Conservation (phyloP, 2,329 filamentous ascomycete species). For the Dactylellina haptotyla region DNA sequence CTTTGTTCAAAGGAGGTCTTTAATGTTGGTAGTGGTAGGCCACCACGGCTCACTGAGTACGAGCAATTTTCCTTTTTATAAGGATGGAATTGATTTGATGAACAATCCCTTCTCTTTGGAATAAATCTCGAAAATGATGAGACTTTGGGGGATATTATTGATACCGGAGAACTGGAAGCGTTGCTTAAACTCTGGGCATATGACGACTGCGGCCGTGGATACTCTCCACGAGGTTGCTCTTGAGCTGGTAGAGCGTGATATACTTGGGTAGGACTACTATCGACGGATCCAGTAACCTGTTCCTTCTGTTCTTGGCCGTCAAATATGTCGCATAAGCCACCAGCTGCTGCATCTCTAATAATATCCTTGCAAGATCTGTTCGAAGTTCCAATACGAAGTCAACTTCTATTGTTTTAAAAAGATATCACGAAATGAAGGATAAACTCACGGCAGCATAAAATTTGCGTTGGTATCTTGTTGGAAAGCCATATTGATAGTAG, state of each 20-base stretch:
- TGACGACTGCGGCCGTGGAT: constrained; percentile 49
- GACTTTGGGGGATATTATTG: constrained; percentile 38
- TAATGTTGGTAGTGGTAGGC: constrained; percentile 30
- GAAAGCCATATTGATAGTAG: not conserved
- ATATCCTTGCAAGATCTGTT: constrained; percentile 50
- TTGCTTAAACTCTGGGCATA: constrained; percentile 47
- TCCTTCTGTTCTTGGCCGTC: constrained; percentile 49
- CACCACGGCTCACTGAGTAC: constrained; percentile 12
- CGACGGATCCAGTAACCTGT: constrained; percentile 2
- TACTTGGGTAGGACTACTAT: constrained; percentile 29
- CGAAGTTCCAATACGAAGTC: not conserved
- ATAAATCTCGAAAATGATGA: constrained; percentile 43
- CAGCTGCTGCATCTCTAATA: constrained; percentile 43
- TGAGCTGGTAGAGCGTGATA: constrained; percentile 22
- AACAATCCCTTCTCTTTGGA: constrained; percentile 29
- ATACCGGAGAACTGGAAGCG: constrained; percentile 46
- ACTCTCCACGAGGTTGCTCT: constrained; percentile 38
- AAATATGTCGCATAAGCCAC: constrained; percentile 36
- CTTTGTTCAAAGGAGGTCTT: constrained; percentile 46
- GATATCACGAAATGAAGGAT: not conserved
- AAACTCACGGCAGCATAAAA: constrained; percentile 49
- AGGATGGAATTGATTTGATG: constrained; percentile 43
- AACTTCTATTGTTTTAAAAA: not conserved
- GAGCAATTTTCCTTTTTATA: constrained; percentile 48
- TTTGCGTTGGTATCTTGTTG: constrained; percentile 38